These are phyloP conservation scores for Termitomyces sp. DNA, from an alignment of 768 basidiomycete species.

Conservation along the genomic window DNA sequence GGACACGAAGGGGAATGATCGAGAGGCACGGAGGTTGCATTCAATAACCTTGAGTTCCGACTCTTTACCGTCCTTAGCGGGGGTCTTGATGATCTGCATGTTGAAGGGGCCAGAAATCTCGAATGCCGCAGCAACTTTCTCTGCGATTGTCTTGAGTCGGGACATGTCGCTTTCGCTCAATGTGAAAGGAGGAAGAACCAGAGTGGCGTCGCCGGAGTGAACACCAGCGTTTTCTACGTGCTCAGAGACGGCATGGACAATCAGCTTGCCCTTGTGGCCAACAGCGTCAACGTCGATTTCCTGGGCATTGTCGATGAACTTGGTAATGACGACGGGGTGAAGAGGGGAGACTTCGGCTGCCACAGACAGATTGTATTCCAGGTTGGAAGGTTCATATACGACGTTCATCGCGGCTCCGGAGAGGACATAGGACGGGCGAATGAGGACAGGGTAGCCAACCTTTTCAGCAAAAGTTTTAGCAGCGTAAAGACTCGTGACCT, in stretches of 20 bases:
- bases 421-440: conserved; percentile 96
- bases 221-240: conserved; percentile 99
- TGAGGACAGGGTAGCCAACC: conserved; percentile 93
- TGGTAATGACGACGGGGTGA: conserved; percentile 97
- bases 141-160: conserved; percentile 88
- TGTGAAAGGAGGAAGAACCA: conserved; percentile 93
- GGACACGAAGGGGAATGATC: conserved; percentile 98
- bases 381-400: conserved; percentile 82
- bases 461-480: conserved; percentile 88
- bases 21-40: conserved; percentile 95
- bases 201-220: conserved; percentile 96
- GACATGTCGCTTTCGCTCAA: conserved; percentile 69
- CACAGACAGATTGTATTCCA: conserved; percentile 94
- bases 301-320: conserved; percentile 97
- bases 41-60: conserved; percentile 94
- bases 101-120: conserved; percentile 98
- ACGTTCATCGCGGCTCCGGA: conserved; percentile 99
- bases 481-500: conserved; percentile 81
- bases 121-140: conserved; percentile 93
- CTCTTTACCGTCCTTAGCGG: conserved; percentile 43
- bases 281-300: conserved; percentile 99
- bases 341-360: conserved; percentile 94
- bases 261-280: conserved; percentile 84
- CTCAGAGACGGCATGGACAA: conserved; percentile 95
- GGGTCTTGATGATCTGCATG: conserved; percentile 97